These are phyloP conservation scores for Cyberlindnera xylosilytica DNA, from an alignment of 805 yeast genomes.

Conservation along the genomic window DNA sequence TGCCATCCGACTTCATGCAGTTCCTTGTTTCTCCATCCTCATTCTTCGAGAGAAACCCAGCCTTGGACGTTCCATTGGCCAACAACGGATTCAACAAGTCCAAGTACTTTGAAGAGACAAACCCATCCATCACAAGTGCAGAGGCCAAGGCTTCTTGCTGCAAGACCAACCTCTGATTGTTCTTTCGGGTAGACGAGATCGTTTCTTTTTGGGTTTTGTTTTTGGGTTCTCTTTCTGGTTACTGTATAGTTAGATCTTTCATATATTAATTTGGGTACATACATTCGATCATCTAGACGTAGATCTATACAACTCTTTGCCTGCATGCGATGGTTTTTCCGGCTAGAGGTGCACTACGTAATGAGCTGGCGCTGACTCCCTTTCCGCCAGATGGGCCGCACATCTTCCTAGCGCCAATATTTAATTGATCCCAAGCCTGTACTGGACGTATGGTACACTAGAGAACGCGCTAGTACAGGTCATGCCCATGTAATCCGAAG, in stretches of 20 bases:
- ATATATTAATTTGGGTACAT: not conserved
- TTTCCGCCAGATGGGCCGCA: too few relatives aligned
- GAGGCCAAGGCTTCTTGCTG: slow-evolving; percentile 19
- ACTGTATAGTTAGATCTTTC: too few relatives aligned
- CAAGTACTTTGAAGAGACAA: slow-evolving; percentile 20
- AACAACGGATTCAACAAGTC: slow-evolving; percentile 61
- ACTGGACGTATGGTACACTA: too few relatives aligned
- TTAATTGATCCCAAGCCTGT: too few relatives aligned
- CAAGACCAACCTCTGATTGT: slow-evolving; percentile 15
- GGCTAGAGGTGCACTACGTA: too few relatives aligned
- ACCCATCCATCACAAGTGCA: slow-evolving; percentile 10
- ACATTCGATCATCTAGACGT: not conserved
- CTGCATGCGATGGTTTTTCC: too few relatives aligned
- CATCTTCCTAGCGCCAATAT: too few relatives aligned
- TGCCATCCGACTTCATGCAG: slow-evolving; percentile 79
- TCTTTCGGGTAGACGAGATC: not conserved
- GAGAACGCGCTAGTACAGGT: too few relatives aligned
- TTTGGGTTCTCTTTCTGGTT: not conserved
- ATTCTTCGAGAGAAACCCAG: slow-evolving; percentile 76
- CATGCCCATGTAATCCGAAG: too few relatives aligned
- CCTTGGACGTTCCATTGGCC: slow-evolving; percentile 73
- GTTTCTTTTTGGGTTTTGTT: not conserved
- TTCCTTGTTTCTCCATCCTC: slow-evolving; percentile 67
- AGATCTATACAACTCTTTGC: too few relatives aligned
- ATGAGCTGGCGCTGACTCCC: too few relatives aligned